Evolutionary conservation across 345 rosid genomes (phyloP).

Genomic region (Gossypium australe): DNA sequence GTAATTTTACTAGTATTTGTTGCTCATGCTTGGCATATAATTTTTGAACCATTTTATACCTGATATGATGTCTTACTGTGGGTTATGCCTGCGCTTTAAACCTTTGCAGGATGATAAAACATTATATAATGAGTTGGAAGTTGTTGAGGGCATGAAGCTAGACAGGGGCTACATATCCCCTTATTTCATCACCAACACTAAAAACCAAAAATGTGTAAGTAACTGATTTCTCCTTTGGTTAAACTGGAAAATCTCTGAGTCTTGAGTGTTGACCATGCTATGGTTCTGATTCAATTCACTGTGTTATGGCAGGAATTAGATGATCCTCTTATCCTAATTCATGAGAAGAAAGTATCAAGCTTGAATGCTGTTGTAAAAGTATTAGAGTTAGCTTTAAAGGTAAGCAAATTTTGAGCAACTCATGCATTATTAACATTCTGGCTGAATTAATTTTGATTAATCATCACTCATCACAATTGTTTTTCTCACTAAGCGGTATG

Average conservation of each 20-base stretch:
- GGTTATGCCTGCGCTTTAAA: not conserved
- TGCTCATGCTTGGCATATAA: too few relatives aligned
- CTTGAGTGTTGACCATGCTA: not conserved
- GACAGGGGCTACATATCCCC: too few relatives aligned
- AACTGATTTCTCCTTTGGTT: not conserved
- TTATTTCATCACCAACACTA: too few relatives aligned
- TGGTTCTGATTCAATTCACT: not conserved
- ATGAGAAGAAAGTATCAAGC: conserved; percentile 91
- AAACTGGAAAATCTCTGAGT: not conserved
- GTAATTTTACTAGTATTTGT: too few relatives aligned
- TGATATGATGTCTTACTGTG: too few relatives aligned
- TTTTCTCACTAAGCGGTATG: not conserved
- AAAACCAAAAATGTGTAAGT: conserved; percentile 96
- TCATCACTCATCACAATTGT: not conserved
- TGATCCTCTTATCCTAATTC: conserved; percentile 89
- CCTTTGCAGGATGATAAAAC: conserved; percentile 85
- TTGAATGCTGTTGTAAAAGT: conserved; percentile 78
- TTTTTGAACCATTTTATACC: too few relatives aligned
- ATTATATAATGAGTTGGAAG: too few relatives aligned
- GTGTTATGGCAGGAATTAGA: conserved; percentile 67
- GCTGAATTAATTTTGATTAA: not conserved
- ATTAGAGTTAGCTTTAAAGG: conserved; percentile 88
- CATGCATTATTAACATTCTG: not conserved
- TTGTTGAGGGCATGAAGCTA: conserved; percentile 99
- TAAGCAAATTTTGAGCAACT: conserved; percentile 13